A percentile compares a stretch with the other conserved stretches of the same genome.
Evolutionary conservation across 768 basidiomycete genomes (phyloP).

Genomic region (Coprinellus micaceus): DNA sequence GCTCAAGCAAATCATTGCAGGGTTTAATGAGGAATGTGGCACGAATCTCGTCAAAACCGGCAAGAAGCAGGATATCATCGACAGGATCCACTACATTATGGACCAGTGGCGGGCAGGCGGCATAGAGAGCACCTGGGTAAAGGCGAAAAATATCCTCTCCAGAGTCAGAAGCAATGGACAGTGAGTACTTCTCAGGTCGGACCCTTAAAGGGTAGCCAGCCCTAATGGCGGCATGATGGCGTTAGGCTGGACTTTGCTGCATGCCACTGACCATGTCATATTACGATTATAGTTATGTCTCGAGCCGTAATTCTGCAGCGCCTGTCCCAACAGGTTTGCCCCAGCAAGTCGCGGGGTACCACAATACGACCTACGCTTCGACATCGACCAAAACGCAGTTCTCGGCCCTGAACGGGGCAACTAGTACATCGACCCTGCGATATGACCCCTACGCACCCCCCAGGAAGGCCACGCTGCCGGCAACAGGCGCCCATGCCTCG

Average conservation of each 20-base stretch:
- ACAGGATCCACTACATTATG: constrained; percentile 59
- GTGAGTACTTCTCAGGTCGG: constrained; percentile 48
- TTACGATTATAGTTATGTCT: constrained; percentile 11
- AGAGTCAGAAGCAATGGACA: constrained; percentile 63
- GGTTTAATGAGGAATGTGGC: constrained; percentile 75
- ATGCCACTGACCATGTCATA: constrained; percentile 9
- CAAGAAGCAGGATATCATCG: constrained; percentile 85
- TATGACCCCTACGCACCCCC: constrained; percentile 70
- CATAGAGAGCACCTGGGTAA: constrained; percentile 63
- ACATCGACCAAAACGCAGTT: constrained; percentile 9
- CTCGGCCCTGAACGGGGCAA: constrained; percentile 14
- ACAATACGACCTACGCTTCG: constrained; percentile 14
- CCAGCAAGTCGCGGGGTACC: not conserved
- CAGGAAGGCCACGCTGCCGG: constrained; percentile 38
- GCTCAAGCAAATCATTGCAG: constrained; percentile 76
- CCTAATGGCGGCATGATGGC: constrained; percentile 2
- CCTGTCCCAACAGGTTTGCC: constrained; percentile 7
- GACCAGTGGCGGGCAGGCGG: constrained; percentile 57
- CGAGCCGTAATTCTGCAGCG: constrained; percentile 7
- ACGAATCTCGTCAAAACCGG: constrained; percentile 69
- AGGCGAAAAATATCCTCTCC: constrained; percentile 60
- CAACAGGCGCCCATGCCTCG: constrained; percentile 30
- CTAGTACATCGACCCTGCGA: constrained; percentile 37
- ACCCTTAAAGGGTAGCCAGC: constrained; percentile 6
- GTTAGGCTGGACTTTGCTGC: constrained; percentile 2